Evolutionary conservation across 148 eudicot species (phyloP).

Genomic region (Spergularia marina): DNA sequence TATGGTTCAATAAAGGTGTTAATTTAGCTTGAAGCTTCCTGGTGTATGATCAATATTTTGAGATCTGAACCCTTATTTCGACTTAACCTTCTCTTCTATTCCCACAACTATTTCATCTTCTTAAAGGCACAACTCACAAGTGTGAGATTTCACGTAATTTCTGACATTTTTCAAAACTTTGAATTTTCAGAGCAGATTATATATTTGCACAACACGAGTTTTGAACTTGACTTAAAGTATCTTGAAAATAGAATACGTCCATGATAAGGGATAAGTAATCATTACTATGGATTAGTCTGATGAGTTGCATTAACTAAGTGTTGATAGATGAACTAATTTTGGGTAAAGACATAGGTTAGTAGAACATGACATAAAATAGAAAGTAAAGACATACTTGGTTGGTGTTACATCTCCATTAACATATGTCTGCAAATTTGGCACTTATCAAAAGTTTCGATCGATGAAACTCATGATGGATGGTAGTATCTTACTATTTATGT

Average conservation of each 20-base stretch:
- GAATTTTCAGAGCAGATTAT: no score
- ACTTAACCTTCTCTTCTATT: background rate
- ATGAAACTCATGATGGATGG: background rate
- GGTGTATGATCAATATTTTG: constrained; percentile 1
- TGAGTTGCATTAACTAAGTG: no score
- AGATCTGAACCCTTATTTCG: background rate
- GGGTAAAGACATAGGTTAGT: constrained; percentile 11
- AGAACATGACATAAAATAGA: constrained; percentile 18
- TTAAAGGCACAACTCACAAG: no score
- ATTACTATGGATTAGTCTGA: no score
- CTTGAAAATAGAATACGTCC: no score
- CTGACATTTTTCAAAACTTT: no score
- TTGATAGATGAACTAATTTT: background rate
- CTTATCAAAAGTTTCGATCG: background rate
- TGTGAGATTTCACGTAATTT: no score
- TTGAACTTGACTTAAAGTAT: no score
- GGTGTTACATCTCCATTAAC: constrained; percentile 3
- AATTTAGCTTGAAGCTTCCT: constrained; percentile 5
- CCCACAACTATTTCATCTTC: no score
- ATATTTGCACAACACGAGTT: no score
- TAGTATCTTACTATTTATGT: constrained; percentile 2
- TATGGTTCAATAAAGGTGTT: background rate
- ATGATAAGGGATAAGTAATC: no score
- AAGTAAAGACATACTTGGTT: background rate
- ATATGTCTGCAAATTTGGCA: constrained; percentile 3